Evolutionary conservation across 148 eudicot genomes (phyloP).

Genomic region (Linanthus parryae): DNA sequence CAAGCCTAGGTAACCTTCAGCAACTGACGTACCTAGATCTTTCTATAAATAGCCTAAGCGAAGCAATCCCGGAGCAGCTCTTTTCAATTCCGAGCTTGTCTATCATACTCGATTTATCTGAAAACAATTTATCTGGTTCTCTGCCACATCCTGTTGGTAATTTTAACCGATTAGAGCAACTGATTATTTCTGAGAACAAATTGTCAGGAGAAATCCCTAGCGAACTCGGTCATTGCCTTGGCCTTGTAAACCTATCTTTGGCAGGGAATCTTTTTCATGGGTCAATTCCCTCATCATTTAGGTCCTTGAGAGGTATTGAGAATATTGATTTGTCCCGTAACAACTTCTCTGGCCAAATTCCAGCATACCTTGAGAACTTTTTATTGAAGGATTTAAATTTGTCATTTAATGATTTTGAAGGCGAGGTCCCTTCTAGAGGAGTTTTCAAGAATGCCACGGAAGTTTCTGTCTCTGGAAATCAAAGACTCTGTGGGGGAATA

Average conservation of each 20-base stretch:
- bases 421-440: conserved; percentile 34
- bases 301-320: conserved; percentile 16
- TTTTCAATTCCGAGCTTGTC: conserved; percentile 44
- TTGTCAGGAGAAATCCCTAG: conserved; percentile 27
- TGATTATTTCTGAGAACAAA: conserved; percentile 16
- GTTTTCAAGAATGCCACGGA: conserved; percentile 25
- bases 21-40: conserved; percentile 37
- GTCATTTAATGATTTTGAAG: conserved; percentile 47
- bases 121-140: conserved; percentile 21
- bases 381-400: conserved; percentile 39
- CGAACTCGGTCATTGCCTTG: conserved; percentile 26
- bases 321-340: conserved; percentile 29
- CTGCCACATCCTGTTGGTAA: conserved; percentile 25
- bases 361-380: conserved; percentile 23
- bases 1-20: no score
- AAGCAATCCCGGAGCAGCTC: conserved; percentile 38
- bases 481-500: conserved; percentile 24
- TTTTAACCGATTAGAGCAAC: conserved; percentile 14
- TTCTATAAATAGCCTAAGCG: conserved; percentile 33
- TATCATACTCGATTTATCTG: conserved; percentile 26
- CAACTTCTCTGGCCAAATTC: conserved; percentile 27
- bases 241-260: conserved; percentile 18
- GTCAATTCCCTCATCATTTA: conserved; percentile 24
- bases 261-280: conserved; percentile 35
- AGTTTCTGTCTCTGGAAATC: conserved; percentile 37